Base-by-base conservation (phyloP, 371 early-diverging fungal genomes). In the Blastocladiella emersonii region DNA sequence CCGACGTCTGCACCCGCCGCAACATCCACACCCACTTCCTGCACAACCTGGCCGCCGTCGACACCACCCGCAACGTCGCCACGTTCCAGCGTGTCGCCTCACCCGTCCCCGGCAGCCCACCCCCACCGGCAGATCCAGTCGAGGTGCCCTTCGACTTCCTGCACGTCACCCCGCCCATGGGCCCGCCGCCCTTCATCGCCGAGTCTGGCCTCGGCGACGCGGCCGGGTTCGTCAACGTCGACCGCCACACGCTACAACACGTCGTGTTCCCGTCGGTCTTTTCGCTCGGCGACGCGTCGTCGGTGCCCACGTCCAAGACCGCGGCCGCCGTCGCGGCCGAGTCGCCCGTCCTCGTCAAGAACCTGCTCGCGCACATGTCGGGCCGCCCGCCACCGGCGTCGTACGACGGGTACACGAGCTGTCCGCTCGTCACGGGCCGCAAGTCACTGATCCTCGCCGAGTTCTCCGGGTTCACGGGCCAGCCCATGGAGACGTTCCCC, bases 151-250 rank as follows among this genome's bases (percentile, higher is more conserved):
- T 87, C 66, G 88, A 91, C 61, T 85, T 92, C 53, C 72, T 92
- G 68, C 93, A 92, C 66, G 92, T 89, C 56, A 83, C 88, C n/a
- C 93, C 91, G 61, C 90, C 90, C 35, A 89, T 89, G 84, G 37
- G 36, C 0, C 36, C 59, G 41, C 59, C 59, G 15, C 37, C 59
- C 1, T 59, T 23, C 15, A 8, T 59, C 6, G 48, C 27, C n/a
- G 64, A 56, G 10, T 25, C 84, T 48, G 72, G 71, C 12, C 68
- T 92, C 37, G 82, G 85, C 34, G 87, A 92, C 67, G 79, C 84
- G 1, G 86, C 81, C 63, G 92, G 93, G 34, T 91, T 79, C 74
- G 91, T 91, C 27, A 88, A 88, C 70, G 88, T 92, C 15, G 74
- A 87, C 78, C 83, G 86, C 72, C 73, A 78, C 53, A 90, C 92